Base-by-base conservation (phyloP, 164 flowering plant genomes). In the Euptelea pleiosperma region DNA sequence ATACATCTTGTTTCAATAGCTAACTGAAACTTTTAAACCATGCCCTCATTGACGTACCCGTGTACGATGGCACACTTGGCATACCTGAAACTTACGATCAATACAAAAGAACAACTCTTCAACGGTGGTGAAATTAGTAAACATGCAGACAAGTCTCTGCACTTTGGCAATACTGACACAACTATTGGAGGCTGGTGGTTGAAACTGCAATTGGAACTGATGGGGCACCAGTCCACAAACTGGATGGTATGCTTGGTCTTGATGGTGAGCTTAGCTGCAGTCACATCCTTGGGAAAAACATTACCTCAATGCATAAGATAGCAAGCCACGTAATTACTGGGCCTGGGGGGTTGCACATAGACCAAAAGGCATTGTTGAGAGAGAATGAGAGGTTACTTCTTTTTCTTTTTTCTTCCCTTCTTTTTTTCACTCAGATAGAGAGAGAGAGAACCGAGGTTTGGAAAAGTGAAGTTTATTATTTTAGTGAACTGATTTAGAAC, bases 191-290 rank as follows among this genome's bases (percentile, higher is more conserved):
- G 82, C 76, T 78, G 82, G 54, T 78, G 75, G 58, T 78, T 78
- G 72, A 78, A 75, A 37, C 80, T 80, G 9, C 80, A 79, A 67
- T 79, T 79, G 71, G 76, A 79, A 1, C 83, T 80, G 52, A 80
- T 79, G 1, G 80, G 80, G 63, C 83, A 79, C 83, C 83, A 79
- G 40, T 79, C 83, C 2, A 76, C 83, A 60, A 79, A 79, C 68
- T 79, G 83, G 58, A 79, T 76, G 15, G 83, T 76, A 28, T 80
- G 63, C 78, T 79, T 79, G 48, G 83, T 79, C 65, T 79, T 79
- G 68, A 79, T 76, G 64, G 83, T 79, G 49, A 71, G 80, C 30
- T 76, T 80, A 42, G 83, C 83, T 2, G 80, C 82, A 55, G 76
- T 79, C 58, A 79, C 82, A 55, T 78, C 82, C 70, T 76, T 79